Evolutionary conservation across 768 basidiomycete species (phyloP), one percentile per base, ranked within the genome.

Genomic region (Mycena sanguinolenta): DNA sequence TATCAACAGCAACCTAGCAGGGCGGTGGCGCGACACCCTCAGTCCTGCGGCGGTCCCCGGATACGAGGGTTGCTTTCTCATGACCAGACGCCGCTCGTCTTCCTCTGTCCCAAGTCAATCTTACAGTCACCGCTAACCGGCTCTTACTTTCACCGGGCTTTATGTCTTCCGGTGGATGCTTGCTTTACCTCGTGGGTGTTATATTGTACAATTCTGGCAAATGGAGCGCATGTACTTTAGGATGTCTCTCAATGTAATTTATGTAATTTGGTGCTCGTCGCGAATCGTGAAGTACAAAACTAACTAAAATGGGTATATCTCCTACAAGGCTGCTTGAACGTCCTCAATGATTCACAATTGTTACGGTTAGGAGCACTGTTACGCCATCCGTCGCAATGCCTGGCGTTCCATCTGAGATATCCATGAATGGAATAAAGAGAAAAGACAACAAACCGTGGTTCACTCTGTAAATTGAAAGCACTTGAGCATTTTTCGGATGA

Each of bases 51-150:
- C 87, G 34, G 82, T 86, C 32, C 80, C 84, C 30, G 95, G 95
- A 8, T 96, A 97, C 76, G 96, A 97, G 82, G 96, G 95, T 4
- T 93, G 91, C 77, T 95, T 93, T 78, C 86, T 88, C 28, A 92
- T 94, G 91, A 89, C 88, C 73, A 82, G 92, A 65, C 86, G 92
- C 70, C 81, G 85, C 74, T 82, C 49, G 55, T 17, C 32, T 34
- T 34, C 10, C 4, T 10, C 32, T 34, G 6, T 34, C 10, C 32
- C 23, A 19, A 28, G 44, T n/a, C 7, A n/a, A 12, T 8, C n/a
- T 38, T 25, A 2, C 13, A 21, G 5, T 9, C 32, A 19, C 54
- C 54, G 36, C 36, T 17, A 34, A 36, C 36, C 36, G 36, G 34
- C 55, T 36, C 34, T 52, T 36, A 36, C 19, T 46, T 23, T 60